phyloP scores from a whole-genome alignment of 352 stramenopile species.

The Globisporangium sylvaticum region DNA sequence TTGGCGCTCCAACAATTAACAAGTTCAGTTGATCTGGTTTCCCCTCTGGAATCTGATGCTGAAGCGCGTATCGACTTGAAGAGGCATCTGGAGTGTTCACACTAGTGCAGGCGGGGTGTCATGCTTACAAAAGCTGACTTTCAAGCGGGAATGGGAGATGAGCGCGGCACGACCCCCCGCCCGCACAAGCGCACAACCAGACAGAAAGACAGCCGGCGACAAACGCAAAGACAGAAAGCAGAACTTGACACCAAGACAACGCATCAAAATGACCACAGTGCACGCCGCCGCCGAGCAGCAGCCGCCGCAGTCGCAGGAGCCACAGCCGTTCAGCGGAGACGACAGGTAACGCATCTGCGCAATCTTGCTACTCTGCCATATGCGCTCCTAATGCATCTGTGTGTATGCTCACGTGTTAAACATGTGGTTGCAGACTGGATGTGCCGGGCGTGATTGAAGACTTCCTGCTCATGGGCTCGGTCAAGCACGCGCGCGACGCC shows the following conservation, averaged over 20 bases:
- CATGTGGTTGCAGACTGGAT: constrained; percentile 36
- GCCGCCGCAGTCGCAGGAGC: constrained; percentile 9
- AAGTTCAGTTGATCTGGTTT: not conserved
- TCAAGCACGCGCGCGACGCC: constrained; percentile 52
- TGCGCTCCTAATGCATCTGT: not conserved
- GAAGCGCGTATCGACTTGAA: not conserved
- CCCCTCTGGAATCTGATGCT: not conserved
- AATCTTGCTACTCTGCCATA: not conserved
- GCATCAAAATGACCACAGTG: constrained; percentile 10
- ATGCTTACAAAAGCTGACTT: not conserved
- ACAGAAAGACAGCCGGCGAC: not conserved
- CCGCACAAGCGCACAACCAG: constrained; percentile 3
- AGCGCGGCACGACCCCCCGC: not conserved
- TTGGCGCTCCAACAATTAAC: too few species aligned
- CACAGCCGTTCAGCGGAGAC: constrained; percentile 7
- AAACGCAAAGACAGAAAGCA: not conserved
- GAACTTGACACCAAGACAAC: not conserved
- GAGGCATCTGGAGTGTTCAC: not conserved
- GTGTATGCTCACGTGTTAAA: not conserved
- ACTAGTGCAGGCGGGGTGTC: not conserved
- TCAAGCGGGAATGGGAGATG: not conserved
- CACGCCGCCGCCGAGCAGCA: not conserved
- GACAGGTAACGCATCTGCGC: constrained; percentile 11
- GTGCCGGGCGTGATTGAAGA: constrained; percentile 55
- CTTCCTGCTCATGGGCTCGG: constrained; percentile 53